Evolutionary conservation across 345 rosid species (phyloP).

Genomic region (Leavenworthia alabamica): DNA sequence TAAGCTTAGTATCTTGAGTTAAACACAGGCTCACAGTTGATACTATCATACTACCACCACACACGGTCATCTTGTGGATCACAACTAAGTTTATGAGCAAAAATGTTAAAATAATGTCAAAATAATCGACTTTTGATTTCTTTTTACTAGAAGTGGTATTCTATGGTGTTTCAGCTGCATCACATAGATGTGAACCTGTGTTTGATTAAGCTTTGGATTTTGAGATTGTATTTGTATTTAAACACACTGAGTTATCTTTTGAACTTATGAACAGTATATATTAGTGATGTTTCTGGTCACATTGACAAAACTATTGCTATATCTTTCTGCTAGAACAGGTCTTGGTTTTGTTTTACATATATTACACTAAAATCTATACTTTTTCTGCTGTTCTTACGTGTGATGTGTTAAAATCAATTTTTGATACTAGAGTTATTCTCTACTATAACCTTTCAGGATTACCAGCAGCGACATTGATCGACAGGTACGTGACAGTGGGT

Average conservation of each 20-base stretch:
- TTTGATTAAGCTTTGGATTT: not conserved
- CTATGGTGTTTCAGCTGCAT: not conserved
- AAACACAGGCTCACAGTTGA: not conserved
- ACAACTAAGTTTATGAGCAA: not conserved
- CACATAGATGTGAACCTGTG: not conserved
- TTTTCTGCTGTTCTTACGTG: not conserved
- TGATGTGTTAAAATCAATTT: not conserved
- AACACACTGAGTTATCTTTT: no score
- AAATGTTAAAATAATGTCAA: not conserved
- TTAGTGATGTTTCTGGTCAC: not conserved
- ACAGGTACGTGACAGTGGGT: conserved; percentile 87
- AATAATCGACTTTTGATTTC: not conserved
- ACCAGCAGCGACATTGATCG: conserved; percentile 81
- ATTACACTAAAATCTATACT: not conserved
- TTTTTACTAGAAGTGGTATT: not conserved
- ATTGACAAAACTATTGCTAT: not conserved
- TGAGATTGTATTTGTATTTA: no score
- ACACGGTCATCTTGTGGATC: not conserved
- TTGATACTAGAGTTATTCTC: not conserved
- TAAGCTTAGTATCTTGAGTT: not conserved
- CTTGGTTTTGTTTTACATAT: not conserved
- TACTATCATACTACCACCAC: not conserved
- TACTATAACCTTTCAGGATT: conserved; percentile 48
- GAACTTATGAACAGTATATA: not conserved
- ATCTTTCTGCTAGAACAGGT: not conserved